phyloP scores from a whole-genome alignment of 2,329 filamentous ascomycete species.

The Celoporthe dispersa region DNA sequence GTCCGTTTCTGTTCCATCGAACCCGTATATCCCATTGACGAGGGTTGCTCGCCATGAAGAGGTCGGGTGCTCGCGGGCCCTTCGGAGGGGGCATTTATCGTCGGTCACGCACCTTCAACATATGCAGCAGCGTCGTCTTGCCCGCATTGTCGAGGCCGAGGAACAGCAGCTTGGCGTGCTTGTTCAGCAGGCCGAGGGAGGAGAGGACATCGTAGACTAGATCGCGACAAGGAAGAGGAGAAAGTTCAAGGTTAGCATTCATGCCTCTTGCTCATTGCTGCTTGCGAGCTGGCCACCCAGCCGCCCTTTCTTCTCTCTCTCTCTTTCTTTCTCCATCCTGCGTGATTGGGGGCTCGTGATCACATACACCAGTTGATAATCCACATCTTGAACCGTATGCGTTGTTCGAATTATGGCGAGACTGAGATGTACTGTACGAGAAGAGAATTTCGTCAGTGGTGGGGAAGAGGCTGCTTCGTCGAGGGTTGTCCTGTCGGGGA shows the following conservation, averaged over 20 bases:
- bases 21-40: neutral
- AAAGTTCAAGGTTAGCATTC: slow-evolving; percentile 37
- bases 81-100: neutral
- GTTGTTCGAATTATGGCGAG: slow-evolving; percentile 5
- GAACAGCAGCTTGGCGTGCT: slow-evolving; percentile 94
- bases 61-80: neutral
- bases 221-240: slow-evolving; percentile 15
- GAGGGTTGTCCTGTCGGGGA: slow-evolving; percentile 20
- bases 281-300: slow-evolving; percentile 28
- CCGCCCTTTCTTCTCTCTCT: slow-evolving; percentile 11
- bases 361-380: slow-evolving; percentile 92
- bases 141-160: slow-evolving; percentile 92
- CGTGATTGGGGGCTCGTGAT: slow-evolving; percentile 1
- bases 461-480: slow-evolving; percentile 14
- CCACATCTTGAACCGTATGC: slow-evolving; percentile 70
- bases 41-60: neutral
- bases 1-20: slow-evolving; percentile 12
- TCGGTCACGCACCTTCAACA: slow-evolving; percentile 76
- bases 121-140: slow-evolving; percentile 92
- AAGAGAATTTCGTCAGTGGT: neutral
- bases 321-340: neutral
- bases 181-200: slow-evolving; percentile 86
- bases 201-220: slow-evolving; percentile 89
- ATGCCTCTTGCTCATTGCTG: slow-evolving; percentile 23
- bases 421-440: neutral